Base-by-base conservation (phyloP, 805 yeast genomes). In the Teunomyces atbi region DNA sequence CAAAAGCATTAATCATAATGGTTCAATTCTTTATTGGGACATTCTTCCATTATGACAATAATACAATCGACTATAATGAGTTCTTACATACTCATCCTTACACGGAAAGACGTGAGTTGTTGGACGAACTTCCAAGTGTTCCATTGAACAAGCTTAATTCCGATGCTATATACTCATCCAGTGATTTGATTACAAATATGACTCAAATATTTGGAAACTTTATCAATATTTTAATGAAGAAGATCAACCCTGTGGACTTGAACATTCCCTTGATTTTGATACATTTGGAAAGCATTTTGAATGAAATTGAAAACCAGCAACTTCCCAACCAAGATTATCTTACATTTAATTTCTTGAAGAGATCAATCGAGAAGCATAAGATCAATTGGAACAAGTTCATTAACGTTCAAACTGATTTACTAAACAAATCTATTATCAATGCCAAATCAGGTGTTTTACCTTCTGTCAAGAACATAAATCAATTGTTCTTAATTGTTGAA, bases 241-340 rank as follows among this genome's bases (percentile, higher is more conserved):
- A 59, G 37, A 50, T 71, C n/a, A 60, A 61, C 7, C 75, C 77
- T 1, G 48, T 60, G 10, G 76, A 68, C 27, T 56, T 66, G 45
- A 63, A 57, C 33, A 55, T 68, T 12, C 76, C 75, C 1, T 46
- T 59, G 19, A 50, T 69, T n/a, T 53, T 72, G 43, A 50, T 61
- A 2, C 61, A 62, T 23, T 45, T 72, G 43, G 68, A 64, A 30
- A 47, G 50, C 56, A 61, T 50, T 47, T 54, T 41, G 42, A 62
- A 32, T 45, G 77, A 53, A 59, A 75, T 62, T 15, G 75, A 75
- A 7, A 65, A 78, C 21, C 44, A 46, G 8, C 40, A 33, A 5
- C 26, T 29, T 6, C 70, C 84, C 1, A 78, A 80, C 59, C 90
- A 84, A 57, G 96, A 87, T 51, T 88, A 76, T 54, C 59, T 72